phyloP scores from a whole-genome alignment of 2,329 filamentous ascomycete species.

The Sporothrix phasma region DNA sequence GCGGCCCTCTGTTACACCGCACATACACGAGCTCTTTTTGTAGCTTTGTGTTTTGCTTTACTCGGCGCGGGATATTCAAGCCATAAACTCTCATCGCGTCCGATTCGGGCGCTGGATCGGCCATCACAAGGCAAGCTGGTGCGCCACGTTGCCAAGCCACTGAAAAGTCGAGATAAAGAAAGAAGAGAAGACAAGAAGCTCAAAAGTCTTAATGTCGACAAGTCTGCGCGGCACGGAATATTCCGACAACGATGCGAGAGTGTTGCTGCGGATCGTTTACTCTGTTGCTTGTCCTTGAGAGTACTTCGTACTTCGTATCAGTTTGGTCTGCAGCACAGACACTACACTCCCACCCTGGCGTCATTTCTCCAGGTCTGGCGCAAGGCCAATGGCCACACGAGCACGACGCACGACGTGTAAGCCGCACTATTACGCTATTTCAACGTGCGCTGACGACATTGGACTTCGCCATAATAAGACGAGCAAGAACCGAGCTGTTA shows the following conservation, averaged over 20 bases:
- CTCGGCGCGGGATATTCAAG: not conserved
- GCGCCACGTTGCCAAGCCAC: not conserved
- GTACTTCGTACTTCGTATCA: too few species aligned
- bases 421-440: not conserved
- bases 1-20: not conserved
- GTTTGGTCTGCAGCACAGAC: not conserved
- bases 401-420: not conserved
- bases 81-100: not conserved
- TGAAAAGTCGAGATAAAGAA: too few species aligned
- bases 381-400: not conserved
- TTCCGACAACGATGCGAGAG: too few species aligned
- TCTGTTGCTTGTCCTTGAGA: too few species aligned
- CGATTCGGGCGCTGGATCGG: not conserved
- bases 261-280: too few species aligned
- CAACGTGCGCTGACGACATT: slow-evolving; percentile 8
- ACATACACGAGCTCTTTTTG: not conserved
- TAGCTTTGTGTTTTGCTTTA: not conserved
- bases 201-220: too few species aligned
- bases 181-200: too few species aligned
- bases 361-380: not conserved
- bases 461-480: slow-evolving; percentile 6
- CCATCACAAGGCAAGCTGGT: not conserved
- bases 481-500: not conserved
- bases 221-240: too few species aligned
- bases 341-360: not conserved